Percentiles rank a stretch among this genome's conserved stretches.
phyloP scores from a whole-genome alignment of 179 eudicot genomes.

The Actinidia arguta region DNA sequence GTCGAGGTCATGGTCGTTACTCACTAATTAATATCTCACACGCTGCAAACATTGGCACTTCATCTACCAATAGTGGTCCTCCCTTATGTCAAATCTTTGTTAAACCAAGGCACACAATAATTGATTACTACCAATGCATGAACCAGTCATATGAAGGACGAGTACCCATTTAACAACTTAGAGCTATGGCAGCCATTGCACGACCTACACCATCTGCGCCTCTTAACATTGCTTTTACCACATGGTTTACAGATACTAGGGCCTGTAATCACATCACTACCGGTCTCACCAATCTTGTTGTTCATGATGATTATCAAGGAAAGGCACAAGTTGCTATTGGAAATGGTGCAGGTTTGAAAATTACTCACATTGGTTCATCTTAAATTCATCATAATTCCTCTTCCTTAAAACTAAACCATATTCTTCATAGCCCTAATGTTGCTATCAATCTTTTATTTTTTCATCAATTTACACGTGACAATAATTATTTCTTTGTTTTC shows the following conservation, averaged over 20 bases:
- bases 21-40: not conserved
- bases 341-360: not conserved
- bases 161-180: not conserved
- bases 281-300: not conserved
- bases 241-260: not conserved
- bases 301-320: not conserved
- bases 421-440: not conserved
- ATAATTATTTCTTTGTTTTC: constrained; percentile 14
- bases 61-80: not conserved
- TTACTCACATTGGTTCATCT: not conserved
- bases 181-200: not conserved
- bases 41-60: not conserved
- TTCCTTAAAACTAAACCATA: not conserved
- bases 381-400: not conserved
- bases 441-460: not conserved
- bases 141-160: not conserved
- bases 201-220: no score
- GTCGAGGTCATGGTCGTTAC: not conserved
- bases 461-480: not conserved
- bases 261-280: not conserved
- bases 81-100: no score
- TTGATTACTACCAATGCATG: no score
- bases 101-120: no score
- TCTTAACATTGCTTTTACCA: not conserved
- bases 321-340: not conserved